These are phyloP conservation scores for Porphyra umbilicalis DNA, from an alignment of 31 red algal species.

Conservation along the genomic window DNA sequence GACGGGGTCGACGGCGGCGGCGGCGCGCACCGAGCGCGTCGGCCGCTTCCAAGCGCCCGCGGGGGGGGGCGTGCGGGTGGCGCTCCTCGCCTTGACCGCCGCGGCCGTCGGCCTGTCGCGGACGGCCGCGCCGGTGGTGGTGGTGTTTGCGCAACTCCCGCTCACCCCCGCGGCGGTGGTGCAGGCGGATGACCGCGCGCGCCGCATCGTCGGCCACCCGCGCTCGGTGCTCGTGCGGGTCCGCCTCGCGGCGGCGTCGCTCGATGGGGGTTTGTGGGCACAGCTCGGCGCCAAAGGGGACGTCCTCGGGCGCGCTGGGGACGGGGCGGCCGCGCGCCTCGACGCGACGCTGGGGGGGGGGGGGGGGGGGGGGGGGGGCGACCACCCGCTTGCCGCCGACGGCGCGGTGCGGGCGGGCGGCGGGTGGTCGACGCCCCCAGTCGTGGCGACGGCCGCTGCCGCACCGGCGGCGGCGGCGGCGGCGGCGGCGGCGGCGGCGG, in stretches of 20 bases:
- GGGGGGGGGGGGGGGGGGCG: too few species aligned
- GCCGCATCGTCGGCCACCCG: background rate
- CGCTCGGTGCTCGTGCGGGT: background rate
- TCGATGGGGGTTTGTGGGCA: background rate
- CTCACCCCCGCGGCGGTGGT: constrained; percentile 80
- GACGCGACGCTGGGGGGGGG: too few species aligned
- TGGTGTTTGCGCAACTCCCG: constrained; percentile 75
- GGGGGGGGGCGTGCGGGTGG: constrained; percentile 50
- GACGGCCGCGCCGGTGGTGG: constrained; percentile 53
- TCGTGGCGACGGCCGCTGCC: too few species aligned
- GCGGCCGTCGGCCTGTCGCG: constrained; percentile 73
- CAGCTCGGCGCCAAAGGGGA: background rate
- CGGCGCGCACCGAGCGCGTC: constrained; percentile 35
- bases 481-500: too few species aligned
- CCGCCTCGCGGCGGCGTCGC: background rate
- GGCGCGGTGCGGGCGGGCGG: too few species aligned
- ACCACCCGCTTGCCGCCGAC: too few species aligned
- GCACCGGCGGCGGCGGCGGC: too few species aligned
- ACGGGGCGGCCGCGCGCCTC: background rate
- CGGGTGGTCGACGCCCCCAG: too few species aligned
- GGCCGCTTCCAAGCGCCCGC: constrained; percentile 53
- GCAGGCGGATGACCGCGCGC: constrained; percentile 84
- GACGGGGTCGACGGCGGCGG: constrained; percentile 48
- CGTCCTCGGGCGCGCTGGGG: background rate
- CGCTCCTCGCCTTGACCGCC: constrained; percentile 67